A percentile compares a stretch with the other conserved stretches of the same genome.
phyloP scores from a whole-genome alignment of 768 basidiomycete genomes.

The Kwoniella mangroviensis region DNA sequence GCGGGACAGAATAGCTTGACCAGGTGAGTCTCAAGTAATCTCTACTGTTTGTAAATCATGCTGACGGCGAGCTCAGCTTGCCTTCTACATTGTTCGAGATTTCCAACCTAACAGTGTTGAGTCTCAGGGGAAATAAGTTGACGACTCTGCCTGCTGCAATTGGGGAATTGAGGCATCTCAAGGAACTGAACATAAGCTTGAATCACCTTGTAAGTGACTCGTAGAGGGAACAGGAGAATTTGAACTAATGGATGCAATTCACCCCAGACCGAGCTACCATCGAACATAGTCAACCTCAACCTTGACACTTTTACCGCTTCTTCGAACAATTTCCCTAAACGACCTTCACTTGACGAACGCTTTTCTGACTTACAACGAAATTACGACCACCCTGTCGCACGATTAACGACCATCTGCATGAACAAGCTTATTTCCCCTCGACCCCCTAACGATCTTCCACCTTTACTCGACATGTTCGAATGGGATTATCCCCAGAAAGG shows the following conservation, averaged over 20 bases:
- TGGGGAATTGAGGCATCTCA: conserved; percentile 44
- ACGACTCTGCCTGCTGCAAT: conserved; percentile 52
- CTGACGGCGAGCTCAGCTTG: conserved; percentile 32
- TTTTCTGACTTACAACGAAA: conserved; percentile 29
- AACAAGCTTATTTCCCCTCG: conserved; percentile 50
- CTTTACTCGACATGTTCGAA: conserved; percentile 46
- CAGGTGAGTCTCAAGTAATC: conserved; percentile 17
- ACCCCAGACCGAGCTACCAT: conserved; percentile 46
- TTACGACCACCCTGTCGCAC: conserved; percentile 26
- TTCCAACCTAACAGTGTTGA: conserved; percentile 45
- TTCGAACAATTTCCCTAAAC: conserved; percentile 36
- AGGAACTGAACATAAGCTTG: conserved; percentile 53
- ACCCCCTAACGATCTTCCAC: conserved; percentile 45
- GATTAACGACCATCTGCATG: conserved; percentile 39
- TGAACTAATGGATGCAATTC: neutral
- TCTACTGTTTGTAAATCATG: neutral
- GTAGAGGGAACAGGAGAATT: too few species aligned
- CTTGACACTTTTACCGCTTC: conserved; percentile 36
- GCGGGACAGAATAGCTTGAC: conserved; percentile 33
- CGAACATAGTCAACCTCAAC: conserved; percentile 48
- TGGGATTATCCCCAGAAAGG: conserved; percentile 40
- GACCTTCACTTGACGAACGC: conserved; percentile 1
- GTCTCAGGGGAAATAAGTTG: conserved; percentile 47
- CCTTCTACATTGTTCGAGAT: conserved; percentile 55
- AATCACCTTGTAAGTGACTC: conserved; percentile 45